phyloP scores from a whole-genome alignment of 768 basidiomycete genomes.

The Amanita inopinata region DNA sequence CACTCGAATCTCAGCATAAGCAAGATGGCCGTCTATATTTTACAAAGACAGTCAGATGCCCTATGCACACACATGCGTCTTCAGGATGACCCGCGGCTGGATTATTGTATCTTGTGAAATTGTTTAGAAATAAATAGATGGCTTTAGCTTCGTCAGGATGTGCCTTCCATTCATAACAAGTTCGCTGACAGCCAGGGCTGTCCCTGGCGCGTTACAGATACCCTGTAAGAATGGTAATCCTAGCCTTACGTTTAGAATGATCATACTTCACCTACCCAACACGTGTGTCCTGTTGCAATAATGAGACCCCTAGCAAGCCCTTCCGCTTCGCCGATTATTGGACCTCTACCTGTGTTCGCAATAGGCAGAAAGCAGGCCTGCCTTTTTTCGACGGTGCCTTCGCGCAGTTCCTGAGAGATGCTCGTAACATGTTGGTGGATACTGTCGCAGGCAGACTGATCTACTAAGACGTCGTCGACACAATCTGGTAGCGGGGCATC shows the following conservation, averaged over 20 bases:
- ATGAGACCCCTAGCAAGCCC: conserved; percentile 51
- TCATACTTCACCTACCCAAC: conserved; percentile 43
- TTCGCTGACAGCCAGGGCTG: conserved; percentile 64
- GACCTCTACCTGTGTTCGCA: conserved; percentile 47
- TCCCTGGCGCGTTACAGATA: conserved; percentile 78
- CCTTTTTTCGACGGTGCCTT: conserved; percentile 39
- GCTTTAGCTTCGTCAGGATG: conserved; percentile 38
- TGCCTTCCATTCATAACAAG: conserved; percentile 56
- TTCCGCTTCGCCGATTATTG: conserved; percentile 59
- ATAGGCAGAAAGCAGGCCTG: conserved; percentile 76
- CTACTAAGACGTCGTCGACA: conserved; percentile 65
- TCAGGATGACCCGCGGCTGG: no score
- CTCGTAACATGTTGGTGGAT: conserved; percentile 48
- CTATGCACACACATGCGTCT: no score
- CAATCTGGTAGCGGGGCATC: conserved; percentile 54
- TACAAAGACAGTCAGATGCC: no score
- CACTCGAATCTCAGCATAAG: not conserved
- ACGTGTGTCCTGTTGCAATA: conserved; percentile 72
- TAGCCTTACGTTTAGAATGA: not conserved
- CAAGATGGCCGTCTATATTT: conserved; percentile 1
- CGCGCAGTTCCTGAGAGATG: conserved; percentile 47
- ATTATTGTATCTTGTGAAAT: not conserved
- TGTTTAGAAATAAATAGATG: conserved; percentile 23
- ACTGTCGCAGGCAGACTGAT: conserved; percentile 42
- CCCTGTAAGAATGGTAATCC: conserved; percentile 31